Base-by-base conservation (phyloP, 192 early-diverging fungal species). In the Chytriomyces sp. region DNA sequence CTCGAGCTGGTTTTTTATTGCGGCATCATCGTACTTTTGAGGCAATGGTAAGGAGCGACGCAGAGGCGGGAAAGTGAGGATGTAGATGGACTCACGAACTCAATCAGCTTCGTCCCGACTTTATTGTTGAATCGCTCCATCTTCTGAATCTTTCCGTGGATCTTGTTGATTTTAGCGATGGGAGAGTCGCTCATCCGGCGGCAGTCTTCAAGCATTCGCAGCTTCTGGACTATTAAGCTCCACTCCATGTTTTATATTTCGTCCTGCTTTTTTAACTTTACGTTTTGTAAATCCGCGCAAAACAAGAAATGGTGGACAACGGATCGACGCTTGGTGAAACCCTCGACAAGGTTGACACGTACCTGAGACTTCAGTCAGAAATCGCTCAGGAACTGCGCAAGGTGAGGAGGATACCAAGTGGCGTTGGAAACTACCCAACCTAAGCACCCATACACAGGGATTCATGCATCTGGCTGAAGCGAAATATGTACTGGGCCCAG, bases 401-500 rank as follows among this genome's bases (percentile, higher is more conserved):
- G 71, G 71, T 71, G 57, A 8, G 35, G 35, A 35, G 4, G 35
- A 35, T 1, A 35, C 35, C 35, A 35, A 35, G 35, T 35, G 35
- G 35, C 35, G 35, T 35, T 35, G 35, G 35, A 35, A 35, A 35
- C 35, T 53, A 35, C 49, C 18, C 53, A 50, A 13, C 48, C 1
- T 20, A 28, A 24, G n/a, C 35, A 71, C 69, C 23, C 59, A 35
- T 49, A 24, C 7, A 18, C 28, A 78, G 67, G 77, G 67, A 7
- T 78, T 78, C 62, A 70, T 71, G 48, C 68, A 72, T 23, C 69
- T 78, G 3, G 69, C 68, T 11, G 57, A 71, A 45, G 67, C 77
- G 24, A 78, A 78, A 49, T 78, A 78, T 69, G 45, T 78, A 3
- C 59, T 78, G 8, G 77, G 77, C 11, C 69, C 67, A 7, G 53